Conservation (phyloP, 345 rosid genomes). For the Heritiera littoralis region DNA sequence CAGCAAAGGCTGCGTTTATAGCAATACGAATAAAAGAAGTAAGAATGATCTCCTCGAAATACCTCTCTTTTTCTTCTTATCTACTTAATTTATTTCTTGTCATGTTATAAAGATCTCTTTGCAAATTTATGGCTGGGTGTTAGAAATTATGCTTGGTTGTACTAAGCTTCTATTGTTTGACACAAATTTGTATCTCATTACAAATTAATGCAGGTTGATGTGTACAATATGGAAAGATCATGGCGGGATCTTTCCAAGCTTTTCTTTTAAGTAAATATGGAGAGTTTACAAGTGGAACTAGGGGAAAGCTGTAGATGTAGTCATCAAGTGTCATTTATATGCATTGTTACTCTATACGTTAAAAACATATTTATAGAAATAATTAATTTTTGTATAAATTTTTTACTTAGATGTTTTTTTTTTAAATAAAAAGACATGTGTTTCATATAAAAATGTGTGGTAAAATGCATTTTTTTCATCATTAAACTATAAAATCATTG, state of each 20-base stretch:
- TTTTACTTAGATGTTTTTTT: too few relatives aligned
- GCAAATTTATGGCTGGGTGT: not conserved
- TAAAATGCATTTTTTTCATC: too few relatives aligned
- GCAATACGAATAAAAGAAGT: slow-evolving; percentile 68
- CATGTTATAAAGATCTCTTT: not conserved
- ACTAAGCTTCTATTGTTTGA: not conserved
- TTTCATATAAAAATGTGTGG: too few relatives aligned
- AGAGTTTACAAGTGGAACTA: slow-evolving; percentile 36
- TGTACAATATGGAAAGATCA: slow-evolving; percentile 64
- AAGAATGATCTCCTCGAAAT: slow-evolving; percentile 31
- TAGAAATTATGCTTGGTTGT: not conserved
- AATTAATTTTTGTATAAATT: too few relatives aligned
- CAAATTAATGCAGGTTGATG: slow-evolving; percentile 53
- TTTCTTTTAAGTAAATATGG: slow-evolving; percentile 15
- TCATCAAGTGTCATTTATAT: not conserved
- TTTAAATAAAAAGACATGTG: too few relatives aligned
- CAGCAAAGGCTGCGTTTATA: slow-evolving; percentile 54
- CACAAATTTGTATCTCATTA: slow-evolving; percentile 11
- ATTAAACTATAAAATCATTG: too few relatives aligned
- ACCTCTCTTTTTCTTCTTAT: not conserved
- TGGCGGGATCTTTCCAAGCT: not conserved
- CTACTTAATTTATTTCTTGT: not conserved
- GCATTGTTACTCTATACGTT: too few relatives aligned
- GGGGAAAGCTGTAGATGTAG: slow-evolving; percentile 14
- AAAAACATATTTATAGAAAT: too few relatives aligned